Evolutionary conservation across 805 yeast species (phyloP).

Genomic region (Candida chauliodis): DNA sequence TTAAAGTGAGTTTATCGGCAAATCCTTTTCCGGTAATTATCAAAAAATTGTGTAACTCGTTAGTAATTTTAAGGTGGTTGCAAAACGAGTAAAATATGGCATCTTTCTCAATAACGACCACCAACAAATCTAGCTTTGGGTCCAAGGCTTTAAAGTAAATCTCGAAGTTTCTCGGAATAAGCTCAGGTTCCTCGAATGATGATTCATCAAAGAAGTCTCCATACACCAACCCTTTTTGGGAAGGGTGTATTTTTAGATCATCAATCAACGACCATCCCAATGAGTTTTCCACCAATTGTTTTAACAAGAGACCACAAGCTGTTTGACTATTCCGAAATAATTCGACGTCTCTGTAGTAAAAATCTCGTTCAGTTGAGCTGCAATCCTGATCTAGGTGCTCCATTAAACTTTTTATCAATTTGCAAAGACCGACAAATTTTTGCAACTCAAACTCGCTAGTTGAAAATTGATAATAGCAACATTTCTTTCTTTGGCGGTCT

Average conservation of each 20-base stretch:
- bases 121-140: background rate
- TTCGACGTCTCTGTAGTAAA: conserved; percentile 55
- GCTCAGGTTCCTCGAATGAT: conserved; percentile 12
- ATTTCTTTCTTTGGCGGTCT: background rate
- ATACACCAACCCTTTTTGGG: conserved; percentile 55
- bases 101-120: conserved; percentile 37
- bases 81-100: conserved; percentile 36
- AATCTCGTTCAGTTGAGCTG: conserved; percentile 48
- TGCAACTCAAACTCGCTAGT: conserved; percentile 2
- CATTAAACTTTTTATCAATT: conserved; percentile 10
- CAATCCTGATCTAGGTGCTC: conserved; percentile 7
- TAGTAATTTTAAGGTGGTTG: conserved; percentile 12
- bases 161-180: conserved; percentile 16
- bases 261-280: conserved; percentile 34
- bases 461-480: conserved; percentile 6
- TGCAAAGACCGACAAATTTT: conserved; percentile 11
- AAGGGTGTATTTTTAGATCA: conserved; percentile 44
- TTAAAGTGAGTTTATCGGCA: conserved; percentile 55
- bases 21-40: conserved; percentile 64
- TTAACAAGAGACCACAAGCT: conserved; percentile 37
- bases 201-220: conserved; percentile 22
- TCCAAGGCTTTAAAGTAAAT: background rate
- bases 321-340: conserved; percentile 43
- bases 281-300: conserved; percentile 28
- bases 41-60: conserved; percentile 10